Evolutionary conservation across 2,329 filamentous ascomycete genomes (phyloP).

Genomic region (Xylaria sp.): DNA sequence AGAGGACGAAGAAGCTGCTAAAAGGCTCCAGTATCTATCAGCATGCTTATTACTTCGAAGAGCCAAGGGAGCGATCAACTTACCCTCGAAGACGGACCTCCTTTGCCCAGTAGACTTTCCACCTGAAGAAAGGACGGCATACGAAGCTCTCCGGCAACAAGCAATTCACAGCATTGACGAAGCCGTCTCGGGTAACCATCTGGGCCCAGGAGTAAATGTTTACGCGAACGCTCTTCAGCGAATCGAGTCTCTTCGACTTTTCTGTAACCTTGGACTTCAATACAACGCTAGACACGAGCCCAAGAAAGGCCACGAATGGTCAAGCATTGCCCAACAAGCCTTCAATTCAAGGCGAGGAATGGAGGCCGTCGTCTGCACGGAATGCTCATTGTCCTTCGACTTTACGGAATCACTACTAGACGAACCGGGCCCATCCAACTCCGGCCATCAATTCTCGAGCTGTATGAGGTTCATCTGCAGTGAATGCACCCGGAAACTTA

Average conservation of each 20-base stretch:
- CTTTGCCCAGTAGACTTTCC: neutral
- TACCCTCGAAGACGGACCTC: constrained; percentile 42
- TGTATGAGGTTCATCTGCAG: constrained; percentile 45
- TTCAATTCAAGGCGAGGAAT: constrained; percentile 45
- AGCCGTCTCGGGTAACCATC: constrained; percentile 34
- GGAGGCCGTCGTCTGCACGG: constrained; percentile 34
- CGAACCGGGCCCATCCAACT: neutral
- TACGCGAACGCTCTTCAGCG: constrained; percentile 51
- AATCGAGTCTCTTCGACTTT: constrained; percentile 51
- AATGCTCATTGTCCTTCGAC: constrained; percentile 39
- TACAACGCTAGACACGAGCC: constrained; percentile 43
- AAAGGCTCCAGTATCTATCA: constrained; percentile 47
- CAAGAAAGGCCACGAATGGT: constrained; percentile 30
- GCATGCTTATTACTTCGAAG: constrained; percentile 48
- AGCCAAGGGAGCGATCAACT: constrained; percentile 45
- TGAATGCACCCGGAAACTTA: constrained; percentile 34
- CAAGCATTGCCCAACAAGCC: constrained; percentile 38
- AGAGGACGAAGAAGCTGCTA: constrained; percentile 44
- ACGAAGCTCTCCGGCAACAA: neutral
- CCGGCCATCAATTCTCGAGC: constrained; percentile 37
- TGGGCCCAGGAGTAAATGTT: constrained; percentile 17
- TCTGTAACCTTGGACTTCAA: constrained; percentile 53
- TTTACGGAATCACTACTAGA: constrained; percentile 33
- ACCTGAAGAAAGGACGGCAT: neutral
- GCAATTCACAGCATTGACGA: constrained; percentile 40